A percentile compares a stretch with the other conserved stretches of the same genome.
phyloP scores from a whole-genome alignment of 164 flowering plant genomes.

The Vitis rotundifolia region DNA sequence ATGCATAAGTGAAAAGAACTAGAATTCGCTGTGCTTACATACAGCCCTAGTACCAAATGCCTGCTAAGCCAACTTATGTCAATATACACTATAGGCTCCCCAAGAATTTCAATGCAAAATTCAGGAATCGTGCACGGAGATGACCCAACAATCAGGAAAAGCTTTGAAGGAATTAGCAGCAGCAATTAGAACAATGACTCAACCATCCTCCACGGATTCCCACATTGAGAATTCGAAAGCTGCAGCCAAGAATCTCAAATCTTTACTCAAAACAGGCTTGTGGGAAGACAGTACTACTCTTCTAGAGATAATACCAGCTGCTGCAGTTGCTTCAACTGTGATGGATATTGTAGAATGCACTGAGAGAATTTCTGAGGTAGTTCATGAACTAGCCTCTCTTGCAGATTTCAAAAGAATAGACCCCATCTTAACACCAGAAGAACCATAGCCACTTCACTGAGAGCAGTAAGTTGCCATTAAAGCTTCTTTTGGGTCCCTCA shows the following conservation, averaged over 20 bases:
- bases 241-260: conserved; percentile 28
- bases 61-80: too few relatives aligned
- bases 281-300: conserved; percentile 21
- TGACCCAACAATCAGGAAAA: conserved; percentile 35
- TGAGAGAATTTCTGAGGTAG: conserved; percentile 28
- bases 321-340: conserved; percentile 35
- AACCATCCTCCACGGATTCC: not conserved
- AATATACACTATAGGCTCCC: conserved; percentile 19
- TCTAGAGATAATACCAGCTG: conserved; percentile 30
- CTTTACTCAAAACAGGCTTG: conserved; percentile 20
- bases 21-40: too few relatives aligned
- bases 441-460: too few relatives aligned
- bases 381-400: conserved; percentile 34
- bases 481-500: too few relatives aligned
- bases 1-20: too few relatives aligned
- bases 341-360: conserved; percentile 34
- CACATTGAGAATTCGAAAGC: conserved; percentile 25
- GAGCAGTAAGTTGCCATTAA: too few relatives aligned
- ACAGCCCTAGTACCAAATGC: too few relatives aligned
- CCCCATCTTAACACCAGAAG: too few relatives aligned
- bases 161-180: conserved; percentile 35
- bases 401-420: conserved; percentile 21
- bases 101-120: conserved; percentile 29
- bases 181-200: conserved; percentile 32
- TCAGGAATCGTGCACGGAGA: conserved; percentile 32